phyloP scores from a whole-genome alignment of 306 rosid genomes.

The Castanea sativa region DNA sequence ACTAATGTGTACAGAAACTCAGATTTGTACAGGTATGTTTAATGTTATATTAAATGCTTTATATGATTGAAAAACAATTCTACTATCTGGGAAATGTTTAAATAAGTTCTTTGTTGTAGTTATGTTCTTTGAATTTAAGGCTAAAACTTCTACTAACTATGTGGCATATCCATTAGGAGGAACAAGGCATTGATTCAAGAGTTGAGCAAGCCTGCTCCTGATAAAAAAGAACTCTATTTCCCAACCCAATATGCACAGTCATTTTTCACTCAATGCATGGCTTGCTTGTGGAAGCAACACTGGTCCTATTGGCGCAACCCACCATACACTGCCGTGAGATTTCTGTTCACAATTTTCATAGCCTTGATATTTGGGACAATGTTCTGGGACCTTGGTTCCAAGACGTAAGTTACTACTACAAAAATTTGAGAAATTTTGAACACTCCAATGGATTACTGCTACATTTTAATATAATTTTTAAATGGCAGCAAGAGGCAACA shows the following conservation, averaged over 20 bases:
- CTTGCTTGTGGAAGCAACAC: constrained; percentile 51
- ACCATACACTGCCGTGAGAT: constrained; percentile 33
- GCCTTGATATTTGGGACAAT: constrained; percentile 43
- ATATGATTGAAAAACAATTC: neutral
- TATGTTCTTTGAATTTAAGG: too few species aligned
- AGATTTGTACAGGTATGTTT: constrained; percentile 38
- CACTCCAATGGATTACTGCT: neutral
- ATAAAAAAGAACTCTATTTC: constrained; percentile 35
- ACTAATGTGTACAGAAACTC: constrained; percentile 32
- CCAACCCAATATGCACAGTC: constrained; percentile 28
- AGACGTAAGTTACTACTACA: constrained; percentile 17
- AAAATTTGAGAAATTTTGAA: neutral
- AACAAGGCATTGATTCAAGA: constrained; percentile 36
- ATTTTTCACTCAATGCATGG: constrained; percentile 27
- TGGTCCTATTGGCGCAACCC: constrained; percentile 52
- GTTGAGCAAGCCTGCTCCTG: constrained; percentile 33
- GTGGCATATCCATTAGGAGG: constrained; percentile 27
- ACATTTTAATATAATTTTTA: neutral
- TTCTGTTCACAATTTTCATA: constrained; percentile 24
- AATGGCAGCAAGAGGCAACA: constrained; percentile 27
- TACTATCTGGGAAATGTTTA: neutral
- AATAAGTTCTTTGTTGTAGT: neutral
- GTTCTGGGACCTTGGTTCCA: constrained; percentile 50
- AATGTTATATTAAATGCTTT: neutral
- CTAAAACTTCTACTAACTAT: neutral